Evolutionary conservation across 2,329 filamentous ascomycete species (phyloP).

Genomic region (Hysterium pulicare): DNA sequence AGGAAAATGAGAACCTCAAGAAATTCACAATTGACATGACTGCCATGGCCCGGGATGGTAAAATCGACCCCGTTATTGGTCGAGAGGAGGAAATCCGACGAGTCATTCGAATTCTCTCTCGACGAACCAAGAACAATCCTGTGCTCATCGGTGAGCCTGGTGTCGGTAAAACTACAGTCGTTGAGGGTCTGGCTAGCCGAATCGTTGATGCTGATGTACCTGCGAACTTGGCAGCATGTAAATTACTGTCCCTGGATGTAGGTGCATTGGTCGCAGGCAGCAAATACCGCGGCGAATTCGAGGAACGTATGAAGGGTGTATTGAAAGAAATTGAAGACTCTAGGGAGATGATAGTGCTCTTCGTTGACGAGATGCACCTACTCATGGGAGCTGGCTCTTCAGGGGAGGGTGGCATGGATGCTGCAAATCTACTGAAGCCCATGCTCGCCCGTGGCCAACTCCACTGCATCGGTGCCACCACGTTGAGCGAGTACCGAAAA

Average conservation of each 20-base stretch:
- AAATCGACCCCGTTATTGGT: conserved; percentile 96
- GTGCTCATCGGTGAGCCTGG: conserved; percentile 96
- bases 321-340: conserved; percentile 93
- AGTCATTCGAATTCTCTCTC: conserved; percentile 85
- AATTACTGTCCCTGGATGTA: conserved; percentile 89
- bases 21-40: conserved; percentile 99
- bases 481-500: conserved; percentile 33
- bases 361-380: conserved; percentile 97
- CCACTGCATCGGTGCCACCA: conserved; percentile 97
- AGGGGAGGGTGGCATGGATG: conserved; percentile 97
- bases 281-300: conserved; percentile 98
- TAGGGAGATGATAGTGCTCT: conserved; percentile 95
- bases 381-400: conserved; percentile 95
- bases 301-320: conserved; percentile 98
- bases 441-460: conserved; percentile 96
- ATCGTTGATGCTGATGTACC: conserved; percentile 97
- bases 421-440: conserved; percentile 93
- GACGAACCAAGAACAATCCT: conserved; percentile 97
- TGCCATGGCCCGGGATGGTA: conserved; percentile 89
- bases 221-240: conserved; percentile 90
- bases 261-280: conserved; percentile 92
- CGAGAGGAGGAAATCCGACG: conserved; percentile 93
- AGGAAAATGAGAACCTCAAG: conserved; percentile 90
- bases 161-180: conserved; percentile 97
- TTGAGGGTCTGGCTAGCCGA: conserved; percentile 90